Base-by-base conservation (phyloP, 306 rosid species). In the Leucaena leucocephala region DNA sequence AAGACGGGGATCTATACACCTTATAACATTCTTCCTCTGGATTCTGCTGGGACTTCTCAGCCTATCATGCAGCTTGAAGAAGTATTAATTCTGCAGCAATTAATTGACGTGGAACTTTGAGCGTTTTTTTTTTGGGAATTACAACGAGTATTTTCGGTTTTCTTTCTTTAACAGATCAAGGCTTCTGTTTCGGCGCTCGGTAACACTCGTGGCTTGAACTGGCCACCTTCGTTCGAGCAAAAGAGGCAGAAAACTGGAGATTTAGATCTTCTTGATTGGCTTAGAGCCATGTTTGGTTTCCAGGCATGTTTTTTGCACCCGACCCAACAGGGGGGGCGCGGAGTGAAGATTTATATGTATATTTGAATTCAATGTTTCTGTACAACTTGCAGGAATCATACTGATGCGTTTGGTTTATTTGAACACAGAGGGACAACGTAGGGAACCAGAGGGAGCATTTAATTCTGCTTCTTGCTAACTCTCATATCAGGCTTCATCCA, bases 361-460 rank as follows among this genome's bases (percentile, higher is more conserved):
- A 42, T 38, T 49, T 79, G 71, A 36, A 50, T 50, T 17, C 22
- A 50, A 19, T 59, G 55, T 86, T 76, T 52, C 66, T 58, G 16
- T 27, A 54, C 62, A 36, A 48, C 76, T 80, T 71, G 63, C 43
- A 69, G 14, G 74, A 80, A 48, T 76, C 48, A 67, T 72, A 70
- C 69, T 76, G 57, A 81, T 68, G 75, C 48, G 35, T 77, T 57
- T 85, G 77, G 50, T 86, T 75, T 81, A 52, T 78, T 83, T 91
- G 83, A 80, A 73, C 78, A 36, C 90, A 95, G 98, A 92, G 87
- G 80, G 99, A 95, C 88, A 95, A 72, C 10, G 98, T 95, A 82
- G 84, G 94, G 90, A 95, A 95, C 82, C 97, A 95, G 88, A 89
- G 97, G 83, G 99, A 95, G 85, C 91, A 95, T 90, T 84, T 95